phyloP scores from a whole-genome alignment of 805 yeast genomes.

The Metschnikowia gelsemii region DNA sequence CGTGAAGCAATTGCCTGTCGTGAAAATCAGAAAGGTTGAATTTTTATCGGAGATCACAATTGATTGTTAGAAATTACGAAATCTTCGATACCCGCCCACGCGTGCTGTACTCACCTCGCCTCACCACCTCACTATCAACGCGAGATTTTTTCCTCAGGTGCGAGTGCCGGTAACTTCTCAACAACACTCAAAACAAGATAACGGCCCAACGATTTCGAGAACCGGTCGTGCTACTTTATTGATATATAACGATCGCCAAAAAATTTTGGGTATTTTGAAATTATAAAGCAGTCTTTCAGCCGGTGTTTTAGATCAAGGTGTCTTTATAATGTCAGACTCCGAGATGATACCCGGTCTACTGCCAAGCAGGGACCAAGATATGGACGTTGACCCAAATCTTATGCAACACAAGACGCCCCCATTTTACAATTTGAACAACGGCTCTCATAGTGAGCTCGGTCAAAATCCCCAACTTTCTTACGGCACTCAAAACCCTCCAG shows the following conservation, averaged over 20 bases:
- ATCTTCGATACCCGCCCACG: not conserved
- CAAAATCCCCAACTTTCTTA: not conserved
- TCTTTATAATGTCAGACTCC: constrained; percentile 17
- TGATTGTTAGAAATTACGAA: too few relatives aligned
- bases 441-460: constrained; percentile 1
- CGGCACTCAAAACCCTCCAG: too few relatives aligned
- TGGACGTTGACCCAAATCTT: constrained; percentile 8
- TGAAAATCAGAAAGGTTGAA: too few relatives aligned
- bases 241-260: too few relatives aligned
- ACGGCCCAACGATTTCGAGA: too few relatives aligned
- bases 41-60: too few relatives aligned
- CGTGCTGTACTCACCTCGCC: too few relatives aligned
- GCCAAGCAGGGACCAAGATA: constrained; percentile 11
- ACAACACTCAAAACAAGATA: not conserved
- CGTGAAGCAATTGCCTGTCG: too few relatives aligned
- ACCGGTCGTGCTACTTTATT: too few relatives aligned
- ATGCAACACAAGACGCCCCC: constrained; percentile 6
- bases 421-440: constrained; percentile 17
- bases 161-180: not conserved
- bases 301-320: too few relatives aligned
- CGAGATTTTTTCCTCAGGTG: not conserved
- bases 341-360: constrained; percentile 18
- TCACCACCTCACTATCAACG: not conserved
- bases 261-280: too few relatives aligned
- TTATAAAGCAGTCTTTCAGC: too few relatives aligned